Base-by-base conservation (phyloP, 495 filamentous ascomycete genomes). In the Niebla homalea region DNA sequence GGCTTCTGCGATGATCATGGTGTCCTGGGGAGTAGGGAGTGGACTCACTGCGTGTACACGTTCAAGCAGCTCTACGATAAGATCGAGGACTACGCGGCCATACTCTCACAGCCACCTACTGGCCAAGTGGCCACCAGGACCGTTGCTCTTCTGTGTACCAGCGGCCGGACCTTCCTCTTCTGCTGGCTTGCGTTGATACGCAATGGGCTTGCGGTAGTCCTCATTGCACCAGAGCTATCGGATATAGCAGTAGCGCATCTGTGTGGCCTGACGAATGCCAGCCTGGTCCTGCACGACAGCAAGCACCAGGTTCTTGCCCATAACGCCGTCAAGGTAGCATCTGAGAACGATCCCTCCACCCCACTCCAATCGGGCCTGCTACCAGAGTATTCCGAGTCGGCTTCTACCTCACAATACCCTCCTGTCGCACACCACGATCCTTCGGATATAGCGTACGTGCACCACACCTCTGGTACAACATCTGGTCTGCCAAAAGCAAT, bases 401-500 rank as follows among this genome's bases (percentile, higher is more conserved):
- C 5, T 1, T 25, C 42, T 26, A 5, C 42, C 10, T 2, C 26
- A 16, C 42, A 26, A 19, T 26, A 21, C n/a, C 15, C 26, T 19
- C 42, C 42, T 20, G 18, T 19, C 10, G 21, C 26, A 16, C 42
- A n/a, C 2, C 42, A 45, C n/a, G n/a, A 23, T 19, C 42, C 42
- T 2, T n/a, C 25, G n/a, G 46, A 61, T 26, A 40, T 58, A 10
- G 71, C 70, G 1, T 75, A 70, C 52, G 49, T 72, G n/a, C 61
- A 65, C 46, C 71, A 76, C 41, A 73, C 70, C 0, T 74, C 71
- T 16, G 76, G 76, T 1, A 79, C 76, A 2, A 75, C 74, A 4
- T 67, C 67, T 15, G 76, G 76, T 1, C 44, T 72, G 7, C 76
- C 76, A 1, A 79, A 78, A 45, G 68, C 73, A 1, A 74, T 81